Conservation (phyloP, 352 stramenopile species). For the Saprolegnia diclina region DNA sequence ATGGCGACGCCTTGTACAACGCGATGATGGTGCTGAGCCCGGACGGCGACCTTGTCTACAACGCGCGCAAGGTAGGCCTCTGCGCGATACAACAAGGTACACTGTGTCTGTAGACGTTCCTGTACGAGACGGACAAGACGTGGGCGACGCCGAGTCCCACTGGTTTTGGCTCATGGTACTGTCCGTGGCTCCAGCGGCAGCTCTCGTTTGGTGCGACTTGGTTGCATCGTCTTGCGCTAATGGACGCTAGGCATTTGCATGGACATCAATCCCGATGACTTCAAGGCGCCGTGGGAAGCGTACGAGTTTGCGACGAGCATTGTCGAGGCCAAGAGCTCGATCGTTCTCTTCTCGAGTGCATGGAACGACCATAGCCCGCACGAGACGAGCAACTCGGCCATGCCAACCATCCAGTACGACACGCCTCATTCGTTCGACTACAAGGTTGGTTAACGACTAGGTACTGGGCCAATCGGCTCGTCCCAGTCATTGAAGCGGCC, state of each 20-base stretch:
- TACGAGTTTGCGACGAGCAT: conserved; percentile 69
- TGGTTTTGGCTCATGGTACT: conserved; percentile 63
- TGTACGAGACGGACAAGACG: conserved; percentile 80
- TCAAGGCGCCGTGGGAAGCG: conserved; percentile 51
- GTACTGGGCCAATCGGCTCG: conserved; percentile 69
- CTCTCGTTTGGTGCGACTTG: conserved; percentile 52
- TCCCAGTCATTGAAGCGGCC: conserved; percentile 49
- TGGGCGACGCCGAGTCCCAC: conserved; percentile 57
- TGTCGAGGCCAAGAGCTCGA: conserved; percentile 44
- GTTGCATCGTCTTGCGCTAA: neutral
- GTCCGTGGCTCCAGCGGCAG: conserved; percentile 64
- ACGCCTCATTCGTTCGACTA: neutral
- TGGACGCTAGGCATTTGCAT: conserved; percentile 62
- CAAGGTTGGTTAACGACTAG: conserved; percentile 3
- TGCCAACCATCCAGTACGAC: conserved; percentile 35
- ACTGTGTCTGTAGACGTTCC: conserved; percentile 38
- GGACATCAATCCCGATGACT: conserved; percentile 86
- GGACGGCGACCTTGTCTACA: conserved; percentile 56
- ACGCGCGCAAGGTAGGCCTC: conserved; percentile 45
- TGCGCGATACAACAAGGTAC: neutral
- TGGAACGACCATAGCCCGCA: conserved; percentile 72
- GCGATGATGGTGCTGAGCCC: conserved; percentile 76
- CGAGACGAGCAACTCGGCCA: conserved; percentile 40
- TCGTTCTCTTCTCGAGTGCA: conserved; percentile 76
- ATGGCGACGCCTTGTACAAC: conserved; percentile 50